Percentiles rank a stretch among this genome's conserved stretches.
Evolutionary conservation across 2,329 filamentous ascomycete species (phyloP).

Genomic region (Colletotrichum sp.): DNA sequence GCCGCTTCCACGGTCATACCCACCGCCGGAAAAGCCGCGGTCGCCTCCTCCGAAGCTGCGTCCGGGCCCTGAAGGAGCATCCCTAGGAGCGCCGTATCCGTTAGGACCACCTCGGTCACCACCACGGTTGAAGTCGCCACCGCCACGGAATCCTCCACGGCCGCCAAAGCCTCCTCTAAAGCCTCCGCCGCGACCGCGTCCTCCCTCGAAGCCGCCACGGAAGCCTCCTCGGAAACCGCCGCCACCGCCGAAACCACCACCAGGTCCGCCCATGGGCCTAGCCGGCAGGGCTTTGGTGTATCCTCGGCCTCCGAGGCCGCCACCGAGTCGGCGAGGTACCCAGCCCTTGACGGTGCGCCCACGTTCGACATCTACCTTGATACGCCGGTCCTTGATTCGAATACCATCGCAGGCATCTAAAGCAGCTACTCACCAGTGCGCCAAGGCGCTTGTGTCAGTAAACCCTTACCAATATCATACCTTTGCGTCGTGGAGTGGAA

Average conservation of each 20-base stretch:
- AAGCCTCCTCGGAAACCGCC: slow-evolving; percentile 56
- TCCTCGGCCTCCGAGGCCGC: slow-evolving; percentile 87
- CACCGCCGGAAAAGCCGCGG: slow-evolving; percentile 49
- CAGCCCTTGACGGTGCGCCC: slow-evolving; percentile 93
- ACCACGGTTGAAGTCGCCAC: slow-evolving; percentile 50
- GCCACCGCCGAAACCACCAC: slow-evolving; percentile 47
- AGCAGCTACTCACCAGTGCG: slow-evolving; percentile 76
- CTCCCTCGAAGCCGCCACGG: slow-evolving; percentile 40
- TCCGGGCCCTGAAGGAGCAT: slow-evolving; percentile 65
- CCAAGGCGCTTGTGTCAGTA: slow-evolving; percentile 71
- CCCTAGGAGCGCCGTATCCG: slow-evolving; percentile 57
- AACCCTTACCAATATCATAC: slow-evolving; percentile 59
- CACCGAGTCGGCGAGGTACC: slow-evolving; percentile 90
- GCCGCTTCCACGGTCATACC: slow-evolving; percentile 61
- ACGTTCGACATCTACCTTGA: slow-evolving; percentile 95
- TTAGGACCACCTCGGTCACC: slow-evolving; percentile 45
- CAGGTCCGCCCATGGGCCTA: slow-evolving; percentile 70
- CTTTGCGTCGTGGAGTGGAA: slow-evolving; percentile 28
- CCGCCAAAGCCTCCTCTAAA: slow-evolving; percentile 59
- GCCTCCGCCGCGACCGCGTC: slow-evolving; percentile 37
- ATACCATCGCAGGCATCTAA: slow-evolving; percentile 86
- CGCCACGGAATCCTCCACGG: slow-evolving; percentile 53
- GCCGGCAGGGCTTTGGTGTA: slow-evolving; percentile 84
- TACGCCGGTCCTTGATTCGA: slow-evolving; percentile 87
- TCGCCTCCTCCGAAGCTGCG: slow-evolving; percentile 46